Conservation (phyloP, 768 basidiomycete genomes). For the Sporobolomyces phaffii region DNA sequence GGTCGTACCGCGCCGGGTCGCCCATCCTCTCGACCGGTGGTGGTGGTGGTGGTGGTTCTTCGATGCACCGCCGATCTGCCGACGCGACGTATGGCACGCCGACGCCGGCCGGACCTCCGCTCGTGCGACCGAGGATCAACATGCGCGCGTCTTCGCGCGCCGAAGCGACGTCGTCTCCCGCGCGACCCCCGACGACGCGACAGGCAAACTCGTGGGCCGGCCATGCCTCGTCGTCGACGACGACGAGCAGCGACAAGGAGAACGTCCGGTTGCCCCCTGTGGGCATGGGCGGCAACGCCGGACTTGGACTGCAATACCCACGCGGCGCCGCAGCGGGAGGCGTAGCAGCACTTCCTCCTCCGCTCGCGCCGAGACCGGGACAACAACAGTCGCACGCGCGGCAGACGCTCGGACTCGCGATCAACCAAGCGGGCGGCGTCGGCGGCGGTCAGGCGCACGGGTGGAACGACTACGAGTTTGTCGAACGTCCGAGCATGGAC, state of each 20-base stretch:
- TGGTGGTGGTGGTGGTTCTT: too few species aligned
- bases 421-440: background rate
- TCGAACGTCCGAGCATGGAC: conserved; percentile 31
- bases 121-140: conserved; percentile 14
- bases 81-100: conserved; percentile 8
- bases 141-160: conserved; percentile 28
- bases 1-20: conserved; percentile 15
- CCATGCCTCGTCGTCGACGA: too few species aligned
- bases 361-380: conserved; percentile 12
- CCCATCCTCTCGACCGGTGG: conserved; percentile 20
- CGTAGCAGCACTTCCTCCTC: too few species aligned
- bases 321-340: background rate
- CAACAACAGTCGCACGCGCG: conserved; percentile 5
- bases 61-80: conserved; percentile 26
- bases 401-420: conserved; percentile 4
- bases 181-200: conserved; percentile 2
- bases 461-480: conserved; percentile 28
- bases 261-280: conserved; percentile 3
- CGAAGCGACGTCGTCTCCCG: background rate
- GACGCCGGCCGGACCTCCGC: background rate
- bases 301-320: conserved; percentile 18
- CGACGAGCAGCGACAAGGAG: conserved; percentile 36
- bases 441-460: background rate
- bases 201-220: background rate
- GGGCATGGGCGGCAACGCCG: conserved; percentile 9